phyloP scores from a whole-genome alignment of 2,329 filamentous ascomycete species.

The Gliomastix tumulicola region DNA sequence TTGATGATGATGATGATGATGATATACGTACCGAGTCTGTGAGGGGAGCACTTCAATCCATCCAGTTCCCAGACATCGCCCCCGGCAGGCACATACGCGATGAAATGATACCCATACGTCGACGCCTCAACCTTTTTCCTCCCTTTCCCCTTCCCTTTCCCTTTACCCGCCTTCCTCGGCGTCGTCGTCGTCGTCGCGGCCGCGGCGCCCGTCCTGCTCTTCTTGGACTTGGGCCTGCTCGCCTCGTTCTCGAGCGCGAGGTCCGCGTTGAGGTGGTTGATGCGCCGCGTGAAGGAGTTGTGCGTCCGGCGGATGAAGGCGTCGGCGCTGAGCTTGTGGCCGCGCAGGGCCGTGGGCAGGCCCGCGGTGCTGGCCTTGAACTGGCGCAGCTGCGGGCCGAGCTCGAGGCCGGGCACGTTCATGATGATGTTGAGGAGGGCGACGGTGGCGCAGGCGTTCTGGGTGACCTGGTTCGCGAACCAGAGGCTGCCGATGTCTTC shows the following conservation, averaged over 20 bases:
- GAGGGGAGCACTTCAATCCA: constrained; percentile 68
- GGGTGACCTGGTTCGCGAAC: constrained; percentile 88
- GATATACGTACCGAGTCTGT: constrained; percentile 20
- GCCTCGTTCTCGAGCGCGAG: constrained; percentile 55
- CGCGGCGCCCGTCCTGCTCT: constrained; percentile 29
- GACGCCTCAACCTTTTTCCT: constrained; percentile 28
- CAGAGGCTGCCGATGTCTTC: constrained; percentile 59
- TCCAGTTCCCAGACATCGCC: constrained; percentile 82
- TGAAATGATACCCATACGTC: constrained; percentile 74
- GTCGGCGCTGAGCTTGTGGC: constrained; percentile 67
- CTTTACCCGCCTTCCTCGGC: constrained; percentile 23
- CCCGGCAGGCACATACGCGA: constrained; percentile 76
- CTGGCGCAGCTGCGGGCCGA: constrained; percentile 61
- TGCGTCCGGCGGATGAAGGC: constrained; percentile 73
- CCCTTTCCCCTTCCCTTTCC: constrained; percentile 23
- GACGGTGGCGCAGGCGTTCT: constrained; percentile 87
- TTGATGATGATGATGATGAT: too few relatives aligned
- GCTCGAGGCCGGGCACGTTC: constrained; percentile 60
- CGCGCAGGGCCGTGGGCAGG: constrained; percentile 66
- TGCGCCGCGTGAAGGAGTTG: constrained; percentile 77
- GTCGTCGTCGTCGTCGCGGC: constrained; percentile 19
- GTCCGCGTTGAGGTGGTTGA: constrained; percentile 70
- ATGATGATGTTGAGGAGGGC: constrained; percentile 91
- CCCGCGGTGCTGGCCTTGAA: constrained; percentile 68
- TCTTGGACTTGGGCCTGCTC: constrained; percentile 23